Base-by-base conservation (phyloP, 2,329 filamentous ascomycete species). In the Cadophora sp. region DNA sequence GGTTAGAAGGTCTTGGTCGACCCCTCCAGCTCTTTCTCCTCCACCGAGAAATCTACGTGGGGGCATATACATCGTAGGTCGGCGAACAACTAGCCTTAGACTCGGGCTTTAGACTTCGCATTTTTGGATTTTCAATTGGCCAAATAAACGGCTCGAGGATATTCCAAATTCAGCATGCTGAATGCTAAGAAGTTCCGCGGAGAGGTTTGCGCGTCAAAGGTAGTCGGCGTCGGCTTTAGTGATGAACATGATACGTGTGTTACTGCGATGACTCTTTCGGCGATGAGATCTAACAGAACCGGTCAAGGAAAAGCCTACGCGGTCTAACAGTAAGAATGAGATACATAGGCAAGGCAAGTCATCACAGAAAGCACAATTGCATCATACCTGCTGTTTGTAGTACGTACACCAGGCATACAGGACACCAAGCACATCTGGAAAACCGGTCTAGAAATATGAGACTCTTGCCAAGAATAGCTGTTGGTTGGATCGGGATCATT, bases 301-400 rank as follows among this genome's bases (percentile, higher is more conserved):
- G 7, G 37, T 8, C 14, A 43, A 43, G 37, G 34, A 31, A 31
- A 31, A 4, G 8, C 16, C 53, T 56, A 56, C 53, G 19, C 53
- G 53, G 53, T n/a, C 53, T 56, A 16, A 56, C 16, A 56, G 53
- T 56, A 56, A 56, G 53, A 16, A 27, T n/a, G 27, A 29, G 51
- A n/a, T 31, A 3, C 19, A 34, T 12, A 34, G 53, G 53, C 29
- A 56, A 12, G 29, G 53, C 53, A 37, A 56, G 53, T 56, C 53
- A 56, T 56, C 53, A 31, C 5, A 43, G 6, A 29, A 34, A 56
- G 53, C 29, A 56, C 53, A 56, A 34, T 56, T 56, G 53, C 53
- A 56, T 56, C 53, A 56, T 14, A 29, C n/a, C n/a, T n/a, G n/a
- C n/a, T n/a, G n/a, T n/a, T n/a, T n/a, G n/a, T n/a, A n/a, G n/a